A percentile compares a stretch with the other conserved stretches of the same genome.
These are phyloP conservation scores for Amoebophrya sp. DNA, from an alignment of 169 alveolate genomes.

Conservation along the genomic window DNA sequence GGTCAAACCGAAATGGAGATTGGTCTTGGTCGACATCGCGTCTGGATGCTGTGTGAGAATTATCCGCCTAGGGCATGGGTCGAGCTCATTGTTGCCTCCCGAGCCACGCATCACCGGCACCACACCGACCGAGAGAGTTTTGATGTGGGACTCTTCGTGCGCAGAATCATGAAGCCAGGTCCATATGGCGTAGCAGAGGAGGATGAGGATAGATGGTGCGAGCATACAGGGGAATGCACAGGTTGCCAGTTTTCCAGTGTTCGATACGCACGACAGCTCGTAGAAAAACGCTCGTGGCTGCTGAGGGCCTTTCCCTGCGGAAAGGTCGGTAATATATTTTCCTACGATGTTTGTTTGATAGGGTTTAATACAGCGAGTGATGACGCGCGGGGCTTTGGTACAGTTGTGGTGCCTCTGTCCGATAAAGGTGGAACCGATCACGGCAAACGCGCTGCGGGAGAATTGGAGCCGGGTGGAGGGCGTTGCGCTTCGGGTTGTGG, in stretches of 20 bases:
- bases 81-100: background rate
- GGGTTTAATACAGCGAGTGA: too few species aligned
- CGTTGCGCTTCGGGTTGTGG: too few species aligned
- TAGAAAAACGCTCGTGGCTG: conserved; percentile 2
- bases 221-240: background rate
- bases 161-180: background rate
- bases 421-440: too few species aligned
- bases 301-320: background rate
- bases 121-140: background rate
- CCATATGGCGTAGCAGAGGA: background rate
- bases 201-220: background rate
- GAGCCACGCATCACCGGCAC: background rate
- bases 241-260: background rate
- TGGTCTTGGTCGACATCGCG: background rate
- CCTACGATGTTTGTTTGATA: too few species aligned
- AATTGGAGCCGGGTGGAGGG: too few species aligned
- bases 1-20: conserved; percentile 16
- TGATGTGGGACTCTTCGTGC: background rate
- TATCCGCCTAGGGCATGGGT: background rate
- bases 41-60: background rate
- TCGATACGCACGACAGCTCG: background rate
- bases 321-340: too few species aligned
- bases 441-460: too few species aligned
- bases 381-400: too few species aligned
- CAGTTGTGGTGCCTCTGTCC: too few species aligned